Evolutionary conservation across 2,329 filamentous ascomycete species (phyloP).

Genomic region (Bisporella sp.): DNA sequence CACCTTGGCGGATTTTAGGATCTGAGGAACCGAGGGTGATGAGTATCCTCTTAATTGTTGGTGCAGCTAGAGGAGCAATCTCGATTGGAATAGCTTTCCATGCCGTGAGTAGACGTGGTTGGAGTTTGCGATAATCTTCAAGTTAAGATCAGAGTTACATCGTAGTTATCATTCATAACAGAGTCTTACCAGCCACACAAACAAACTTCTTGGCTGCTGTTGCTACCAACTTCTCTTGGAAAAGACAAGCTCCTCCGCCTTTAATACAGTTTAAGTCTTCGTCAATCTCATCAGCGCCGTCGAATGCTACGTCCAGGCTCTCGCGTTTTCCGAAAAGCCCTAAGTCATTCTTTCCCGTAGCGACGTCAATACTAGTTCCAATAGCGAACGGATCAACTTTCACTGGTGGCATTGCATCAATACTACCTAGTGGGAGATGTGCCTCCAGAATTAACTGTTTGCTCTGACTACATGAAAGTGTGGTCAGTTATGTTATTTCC

Average conservation of each 20-base stretch:
- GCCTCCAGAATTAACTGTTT: conserved; percentile 78
- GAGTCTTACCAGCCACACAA: conserved; percentile 65
- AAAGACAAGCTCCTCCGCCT: conserved; percentile 92
- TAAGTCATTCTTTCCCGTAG: conserved; percentile 33
- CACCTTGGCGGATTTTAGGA: conserved; percentile 65
- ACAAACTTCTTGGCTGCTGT: conserved; percentile 78
- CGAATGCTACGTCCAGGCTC: conserved; percentile 83
- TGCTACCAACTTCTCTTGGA: conserved; percentile 95
- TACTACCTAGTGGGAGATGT: conserved; percentile 62
- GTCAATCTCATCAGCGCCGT: conserved; percentile 96
- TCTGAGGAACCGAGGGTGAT: conserved; percentile 63
- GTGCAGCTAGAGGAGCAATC: conserved; percentile 77
- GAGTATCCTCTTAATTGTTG: conserved; percentile 68
- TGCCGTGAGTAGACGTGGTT: conserved; percentile 61
- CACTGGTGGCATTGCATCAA: conserved; percentile 27
- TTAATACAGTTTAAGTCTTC: conserved; percentile 95
- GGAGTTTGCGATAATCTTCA: conserved; percentile 82
- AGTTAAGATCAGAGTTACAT: conserved; percentile 5
- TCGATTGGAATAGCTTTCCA: conserved; percentile 93
- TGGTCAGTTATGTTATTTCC: background rate
- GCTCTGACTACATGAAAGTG: conserved; percentile 47
- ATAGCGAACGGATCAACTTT: conserved; percentile 17
- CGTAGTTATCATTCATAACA: too few species aligned
- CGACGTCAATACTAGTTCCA: conserved; percentile 57
- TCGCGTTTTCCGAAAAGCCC: conserved; percentile 30